phyloP scores from a whole-genome alignment of 2,329 filamentous ascomycete genomes.

The Basipetospora chlamydospora region DNA sequence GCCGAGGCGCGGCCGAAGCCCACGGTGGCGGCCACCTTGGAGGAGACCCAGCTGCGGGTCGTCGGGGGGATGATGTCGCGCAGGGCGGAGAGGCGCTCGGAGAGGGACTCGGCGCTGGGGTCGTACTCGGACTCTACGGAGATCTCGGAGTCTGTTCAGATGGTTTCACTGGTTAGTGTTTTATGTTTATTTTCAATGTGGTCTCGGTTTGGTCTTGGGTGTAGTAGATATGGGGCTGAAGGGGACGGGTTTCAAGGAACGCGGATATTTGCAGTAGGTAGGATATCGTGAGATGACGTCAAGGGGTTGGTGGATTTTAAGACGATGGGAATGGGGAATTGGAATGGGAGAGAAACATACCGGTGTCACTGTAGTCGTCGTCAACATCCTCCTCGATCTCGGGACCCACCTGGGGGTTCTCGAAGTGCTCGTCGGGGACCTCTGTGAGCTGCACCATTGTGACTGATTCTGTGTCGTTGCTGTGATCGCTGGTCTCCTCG shows the following conservation, averaged over 20 bases:
- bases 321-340: no score
- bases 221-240: no score
- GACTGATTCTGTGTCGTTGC: slow-evolving; percentile 12
- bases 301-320: background rate
- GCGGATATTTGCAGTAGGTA: no score
- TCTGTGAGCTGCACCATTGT: slow-evolving; percentile 94
- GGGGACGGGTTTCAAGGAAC: background rate
- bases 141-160: slow-evolving; percentile 57
- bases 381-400: slow-evolving; percentile 76
- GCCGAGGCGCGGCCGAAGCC: slow-evolving; percentile 37
- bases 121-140: slow-evolving; percentile 66
- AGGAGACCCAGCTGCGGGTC: slow-evolving; percentile 52
- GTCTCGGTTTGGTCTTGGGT: no score
- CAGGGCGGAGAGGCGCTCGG: slow-evolving; percentile 57
- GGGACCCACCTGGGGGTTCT: slow-evolving; percentile 50
- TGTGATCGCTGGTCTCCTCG: no score
- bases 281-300: no score
- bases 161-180: slow-evolving; percentile 2
- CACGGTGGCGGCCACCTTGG: slow-evolving; percentile 41
- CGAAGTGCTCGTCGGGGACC: slow-evolving; percentile 92
- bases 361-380: slow-evolving; percentile 88
- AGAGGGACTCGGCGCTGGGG: slow-evolving; percentile 39
- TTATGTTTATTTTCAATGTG: background rate
- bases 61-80: slow-evolving; percentile 64
- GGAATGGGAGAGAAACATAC: no score